Conservation (phyloP, 768 basidiomycete species). For the Phylloporus sp. region DNA sequence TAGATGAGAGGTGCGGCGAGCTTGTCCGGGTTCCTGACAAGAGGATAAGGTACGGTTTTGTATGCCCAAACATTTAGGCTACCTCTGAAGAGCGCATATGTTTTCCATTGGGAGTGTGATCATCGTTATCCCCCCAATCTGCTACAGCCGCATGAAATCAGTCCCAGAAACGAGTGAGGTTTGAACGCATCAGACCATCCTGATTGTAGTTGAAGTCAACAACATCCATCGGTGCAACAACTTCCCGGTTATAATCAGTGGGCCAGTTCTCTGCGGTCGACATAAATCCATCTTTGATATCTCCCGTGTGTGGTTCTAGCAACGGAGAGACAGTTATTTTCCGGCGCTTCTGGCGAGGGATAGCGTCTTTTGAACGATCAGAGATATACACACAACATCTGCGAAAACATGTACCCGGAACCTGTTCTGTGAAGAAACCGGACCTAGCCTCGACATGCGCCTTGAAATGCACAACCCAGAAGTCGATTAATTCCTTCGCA, state of each 20-base stretch:
- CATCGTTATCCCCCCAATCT: slow-evolving; percentile 18
- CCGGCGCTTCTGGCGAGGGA: slow-evolving; percentile 46
- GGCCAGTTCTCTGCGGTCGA: slow-evolving; percentile 12
- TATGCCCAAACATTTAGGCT: slow-evolving; percentile 28
- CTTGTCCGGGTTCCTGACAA: slow-evolving; percentile 80
- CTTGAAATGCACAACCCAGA: slow-evolving; percentile 73
- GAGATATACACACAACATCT: neutral
- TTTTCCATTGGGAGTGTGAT: slow-evolving; percentile 14
- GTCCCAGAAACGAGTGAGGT: slow-evolving; percentile 1
- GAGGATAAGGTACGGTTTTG: slow-evolving; percentile 9
- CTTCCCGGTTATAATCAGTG: slow-evolving; percentile 11
- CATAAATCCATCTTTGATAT: neutral
- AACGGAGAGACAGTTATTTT: slow-evolving; percentile 28
- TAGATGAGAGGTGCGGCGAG: slow-evolving; percentile 63
- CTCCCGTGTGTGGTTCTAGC: neutral
- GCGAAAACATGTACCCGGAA: slow-evolving; percentile 11
- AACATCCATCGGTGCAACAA: slow-evolving; percentile 2
- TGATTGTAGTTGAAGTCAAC: slow-evolving; percentile 24
- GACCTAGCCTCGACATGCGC: slow-evolving; percentile 64
- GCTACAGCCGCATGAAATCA: slow-evolving; percentile 17
- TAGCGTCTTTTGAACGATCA: slow-evolving; percentile 32
- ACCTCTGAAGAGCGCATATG: slow-evolving; percentile 59
- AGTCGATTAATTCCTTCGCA: slow-evolving; percentile 61
- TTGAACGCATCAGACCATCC: slow-evolving; percentile 16
- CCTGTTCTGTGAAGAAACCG: slow-evolving; percentile 15